Evolutionary conservation across 768 basidiomycete genomes (phyloP).

Genomic region (Phanerochaete sordida): DNA sequence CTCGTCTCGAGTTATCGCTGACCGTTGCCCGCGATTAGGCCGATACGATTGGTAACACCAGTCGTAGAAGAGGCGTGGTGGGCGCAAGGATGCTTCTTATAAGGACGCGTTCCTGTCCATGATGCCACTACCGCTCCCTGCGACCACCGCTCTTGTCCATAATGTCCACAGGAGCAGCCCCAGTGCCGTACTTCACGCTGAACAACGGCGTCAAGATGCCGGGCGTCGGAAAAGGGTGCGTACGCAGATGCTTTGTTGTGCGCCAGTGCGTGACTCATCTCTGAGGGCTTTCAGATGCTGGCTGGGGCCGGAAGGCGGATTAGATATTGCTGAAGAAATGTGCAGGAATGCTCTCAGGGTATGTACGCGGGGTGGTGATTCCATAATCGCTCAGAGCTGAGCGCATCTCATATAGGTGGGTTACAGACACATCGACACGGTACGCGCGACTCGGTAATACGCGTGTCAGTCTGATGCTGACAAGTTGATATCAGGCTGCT

Average conservation of each 20-base stretch:
- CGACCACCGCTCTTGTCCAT: too few relatives aligned
- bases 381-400: background rate
- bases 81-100: too few relatives aligned
- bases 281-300: background rate
- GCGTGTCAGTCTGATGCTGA: too few relatives aligned
- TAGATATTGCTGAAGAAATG: background rate
- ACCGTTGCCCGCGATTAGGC: too few relatives aligned
- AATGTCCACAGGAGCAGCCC: too few relatives aligned
- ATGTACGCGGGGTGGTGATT: background rate
- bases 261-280: too few relatives aligned
- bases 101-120: too few relatives aligned
- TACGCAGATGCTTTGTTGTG: background rate
- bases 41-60: too few relatives aligned
- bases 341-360: background rate
- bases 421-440: conserved; percentile 13
- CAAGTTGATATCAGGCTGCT: too few relatives aligned
- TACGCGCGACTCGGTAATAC: background rate
- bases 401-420: background rate
- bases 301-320: background rate
- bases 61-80: too few relatives aligned
- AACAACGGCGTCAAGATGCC: conserved; percentile 8
- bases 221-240: conserved; percentile 3
- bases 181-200: conserved; percentile 4
- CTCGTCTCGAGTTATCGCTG: too few relatives aligned
- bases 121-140: too few relatives aligned